Evolutionary conservation across 2,329 filamentous ascomycete genomes (phyloP).

Genomic region (Mollisiaceae sp.): DNA sequence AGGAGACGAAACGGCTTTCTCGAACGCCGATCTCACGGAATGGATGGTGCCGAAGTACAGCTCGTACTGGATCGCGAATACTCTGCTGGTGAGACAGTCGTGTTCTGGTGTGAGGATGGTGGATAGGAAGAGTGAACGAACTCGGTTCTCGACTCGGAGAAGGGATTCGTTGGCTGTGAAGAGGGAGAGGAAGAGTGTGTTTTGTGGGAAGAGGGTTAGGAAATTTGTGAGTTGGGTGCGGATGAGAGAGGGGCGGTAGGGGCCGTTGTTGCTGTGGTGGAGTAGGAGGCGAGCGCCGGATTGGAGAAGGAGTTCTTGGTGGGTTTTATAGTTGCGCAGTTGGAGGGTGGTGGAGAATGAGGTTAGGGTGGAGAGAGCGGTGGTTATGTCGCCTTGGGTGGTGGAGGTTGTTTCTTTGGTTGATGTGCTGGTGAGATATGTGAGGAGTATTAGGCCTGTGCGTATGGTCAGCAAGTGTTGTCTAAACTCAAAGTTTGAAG

Average conservation of each 20-base stretch:
- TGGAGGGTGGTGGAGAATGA: conserved; percentile 50
- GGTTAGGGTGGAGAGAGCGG: conserved; percentile 51
- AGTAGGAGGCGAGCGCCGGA: conserved; percentile 71
- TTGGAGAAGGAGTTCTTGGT: conserved; percentile 72
- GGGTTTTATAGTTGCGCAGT: conserved; percentile 41
- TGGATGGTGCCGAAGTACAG: conserved; percentile 55
- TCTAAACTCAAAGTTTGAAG: background rate
- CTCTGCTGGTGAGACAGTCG: conserved; percentile 52
- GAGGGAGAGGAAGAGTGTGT: conserved; percentile 75
- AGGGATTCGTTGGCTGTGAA: conserved; percentile 76
- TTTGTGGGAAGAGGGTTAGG: conserved; percentile 70
- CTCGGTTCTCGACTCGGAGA: conserved; percentile 75
- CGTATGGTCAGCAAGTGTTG: conserved; percentile 5
- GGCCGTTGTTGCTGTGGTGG: conserved; percentile 59
- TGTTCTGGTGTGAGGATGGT: conserved; percentile 42
- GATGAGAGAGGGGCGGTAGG: conserved; percentile 71
- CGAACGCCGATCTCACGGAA: conserved; percentile 59
- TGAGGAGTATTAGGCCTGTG: conserved; percentile 59
- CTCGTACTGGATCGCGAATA: conserved; percentile 62
- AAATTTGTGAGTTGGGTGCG: conserved; percentile 66
- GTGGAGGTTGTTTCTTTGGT: conserved; percentile 50
- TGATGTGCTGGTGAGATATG: conserved; percentile 59
- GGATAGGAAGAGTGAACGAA: conserved; percentile 66
- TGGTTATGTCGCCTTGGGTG: conserved; percentile 60
- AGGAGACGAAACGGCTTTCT: conserved; percentile 52